Conservation (phyloP, 108 stramenopile species). For the Stephanodiscus minutulus region DNA sequence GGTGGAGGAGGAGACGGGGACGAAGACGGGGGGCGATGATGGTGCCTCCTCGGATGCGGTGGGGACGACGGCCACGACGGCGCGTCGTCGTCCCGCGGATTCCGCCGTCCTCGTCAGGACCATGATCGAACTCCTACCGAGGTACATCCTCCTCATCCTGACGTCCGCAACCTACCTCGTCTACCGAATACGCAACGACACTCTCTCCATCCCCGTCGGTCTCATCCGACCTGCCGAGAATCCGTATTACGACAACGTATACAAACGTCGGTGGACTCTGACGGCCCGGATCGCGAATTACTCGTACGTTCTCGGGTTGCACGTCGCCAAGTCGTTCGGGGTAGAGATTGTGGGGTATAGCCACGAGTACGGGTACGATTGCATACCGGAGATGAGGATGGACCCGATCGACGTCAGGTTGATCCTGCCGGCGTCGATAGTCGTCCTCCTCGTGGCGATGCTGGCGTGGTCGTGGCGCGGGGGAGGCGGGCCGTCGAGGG, state of each 20-base stretch:
- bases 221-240: slow-evolving; percentile 87
- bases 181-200: slow-evolving; percentile 55
- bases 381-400: slow-evolving; percentile 56
- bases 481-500: not conserved
- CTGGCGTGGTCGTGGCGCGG: slow-evolving; percentile 40
- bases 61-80: not conserved
- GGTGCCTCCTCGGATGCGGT: not conserved
- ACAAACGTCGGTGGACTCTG: slow-evolving; percentile 12
- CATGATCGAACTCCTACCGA: slow-evolving; percentile 39
- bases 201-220: slow-evolving; percentile 72
- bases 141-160: slow-evolving; percentile 52
- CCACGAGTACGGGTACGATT: slow-evolving; percentile 86
- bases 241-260: slow-evolving; percentile 62
- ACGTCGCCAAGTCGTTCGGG: slow-evolving; percentile 58
- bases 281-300: slow-evolving; percentile 52
- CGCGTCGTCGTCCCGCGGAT: not conserved
- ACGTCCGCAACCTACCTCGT: slow-evolving; percentile 48
- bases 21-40: not conserved
- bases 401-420: slow-evolving; percentile 60
- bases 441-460: slow-evolving; percentile 17
- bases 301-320: slow-evolving; percentile 63
- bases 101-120: not conserved
- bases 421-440: slow-evolving; percentile 38
- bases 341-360: slow-evolving; percentile 75
- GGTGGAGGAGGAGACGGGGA: slow-evolving; percentile 1